A percentile compares a stretch with the other conserved stretches of the same genome.
These are phyloP conservation scores for Fusarium coffeatum DNA, from an alignment of 2,329 filamentous ascomycete species.

Conservation along the genomic window DNA sequence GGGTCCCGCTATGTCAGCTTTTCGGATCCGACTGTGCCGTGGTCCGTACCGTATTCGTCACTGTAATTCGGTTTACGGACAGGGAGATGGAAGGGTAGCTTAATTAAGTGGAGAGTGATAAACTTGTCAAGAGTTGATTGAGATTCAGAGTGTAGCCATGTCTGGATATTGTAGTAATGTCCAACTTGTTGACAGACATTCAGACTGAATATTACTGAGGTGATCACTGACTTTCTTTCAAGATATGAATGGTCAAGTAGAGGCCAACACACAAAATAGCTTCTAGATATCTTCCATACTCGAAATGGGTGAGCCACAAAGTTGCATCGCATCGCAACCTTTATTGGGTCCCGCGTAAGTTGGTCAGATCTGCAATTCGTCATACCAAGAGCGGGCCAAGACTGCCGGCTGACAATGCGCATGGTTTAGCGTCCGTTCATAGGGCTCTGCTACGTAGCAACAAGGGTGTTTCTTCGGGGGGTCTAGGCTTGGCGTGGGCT, in stretches of 20 bases:
- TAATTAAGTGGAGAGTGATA: slow-evolving; percentile 1
- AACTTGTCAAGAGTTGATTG: background rate
- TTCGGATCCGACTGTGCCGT: slow-evolving; percentile 39
- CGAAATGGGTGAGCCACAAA: slow-evolving; percentile 11
- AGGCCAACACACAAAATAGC: slow-evolving; percentile 10
- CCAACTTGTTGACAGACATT: background rate
- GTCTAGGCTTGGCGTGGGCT: slow-evolving; percentile 3
- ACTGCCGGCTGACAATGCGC: slow-evolving; percentile 34
- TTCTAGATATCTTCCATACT: slow-evolving; percentile 14
- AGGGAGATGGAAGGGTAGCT: background rate
- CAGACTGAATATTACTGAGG: background rate
- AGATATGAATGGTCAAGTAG: slow-evolving; percentile 3
- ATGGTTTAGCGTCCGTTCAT: slow-evolving; percentile 32
- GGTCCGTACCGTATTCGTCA: slow-evolving; percentile 9
- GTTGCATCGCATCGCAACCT: slow-evolving; percentile 20
- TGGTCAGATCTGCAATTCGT: slow-evolving; percentile 32
- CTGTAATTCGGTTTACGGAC: slow-evolving; percentile 27
- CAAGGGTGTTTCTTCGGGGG: slow-evolving; percentile 14
- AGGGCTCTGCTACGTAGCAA: slow-evolving; percentile 35
- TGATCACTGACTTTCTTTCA: slow-evolving; percentile 6
- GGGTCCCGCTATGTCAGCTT: slow-evolving; percentile 15
- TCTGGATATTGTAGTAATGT: background rate
- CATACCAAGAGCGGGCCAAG: slow-evolving; percentile 38
- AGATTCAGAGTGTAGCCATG: background rate
- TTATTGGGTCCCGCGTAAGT: slow-evolving; percentile 23